These are phyloP conservation scores for Colletotrichum tabaci DNA, from an alignment of 2,329 filamentous ascomycete species.

Conservation along the genomic window DNA sequence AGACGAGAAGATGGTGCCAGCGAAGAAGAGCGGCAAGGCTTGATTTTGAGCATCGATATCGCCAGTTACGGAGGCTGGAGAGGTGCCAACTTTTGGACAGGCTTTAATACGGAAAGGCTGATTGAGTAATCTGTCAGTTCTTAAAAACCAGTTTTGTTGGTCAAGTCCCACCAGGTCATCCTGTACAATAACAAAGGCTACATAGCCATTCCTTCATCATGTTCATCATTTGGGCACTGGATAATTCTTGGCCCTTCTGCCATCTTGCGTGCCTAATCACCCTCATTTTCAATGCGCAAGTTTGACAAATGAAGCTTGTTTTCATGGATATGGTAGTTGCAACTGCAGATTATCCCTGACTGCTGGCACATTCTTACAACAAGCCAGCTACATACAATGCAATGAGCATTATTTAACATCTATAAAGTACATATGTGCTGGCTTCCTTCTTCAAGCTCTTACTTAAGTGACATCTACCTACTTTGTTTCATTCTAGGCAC, in stretches of 20 bases:
- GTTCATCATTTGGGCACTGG: too few relatives aligned
- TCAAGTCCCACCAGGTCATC: neutral
- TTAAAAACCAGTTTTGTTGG: too few relatives aligned
- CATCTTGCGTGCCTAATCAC: neutral
- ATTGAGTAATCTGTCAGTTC: neutral
- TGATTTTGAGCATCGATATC: neutral
- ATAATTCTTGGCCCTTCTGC: neutral
- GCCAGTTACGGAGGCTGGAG: too few relatives aligned
- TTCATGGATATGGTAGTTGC: neutral
- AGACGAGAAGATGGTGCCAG: slow-evolving; percentile 38
- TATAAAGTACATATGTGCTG: neutral
- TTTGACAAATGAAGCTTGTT: neutral
- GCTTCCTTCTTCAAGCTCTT: neutral
- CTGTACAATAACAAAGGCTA: neutral
- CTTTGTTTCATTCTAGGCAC: neutral
- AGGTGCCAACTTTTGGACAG: neutral
- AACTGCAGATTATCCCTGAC: too few relatives aligned
- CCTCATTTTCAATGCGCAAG: neutral
- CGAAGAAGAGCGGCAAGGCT: slow-evolving; percentile 35
- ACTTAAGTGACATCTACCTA: too few relatives aligned
- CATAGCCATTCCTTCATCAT: neutral
- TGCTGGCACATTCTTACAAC: neutral
- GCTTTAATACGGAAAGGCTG: neutral
- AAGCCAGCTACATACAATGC: too few relatives aligned
- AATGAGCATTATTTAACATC: neutral